Evolutionary conservation across 2,329 filamentous ascomycete genomes (phyloP), one percentile per base, ranked within the genome.

Genomic region (Coniochaeta hoffmannii): DNA sequence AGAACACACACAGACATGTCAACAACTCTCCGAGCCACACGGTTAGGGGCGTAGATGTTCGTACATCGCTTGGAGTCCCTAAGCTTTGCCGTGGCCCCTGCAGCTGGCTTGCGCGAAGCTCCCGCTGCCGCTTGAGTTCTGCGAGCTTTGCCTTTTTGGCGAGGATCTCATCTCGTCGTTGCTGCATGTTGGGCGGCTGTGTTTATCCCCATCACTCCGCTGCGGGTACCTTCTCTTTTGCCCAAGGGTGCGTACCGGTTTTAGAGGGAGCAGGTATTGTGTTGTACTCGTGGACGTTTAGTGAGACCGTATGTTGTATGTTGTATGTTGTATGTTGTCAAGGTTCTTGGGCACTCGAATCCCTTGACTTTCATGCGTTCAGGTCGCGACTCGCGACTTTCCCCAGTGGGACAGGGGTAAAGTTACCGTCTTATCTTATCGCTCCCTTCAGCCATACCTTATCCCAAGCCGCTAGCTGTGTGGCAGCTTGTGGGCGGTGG

Each of bases 111-210:
- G 89, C 83, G 57, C 92, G 83, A 64, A 93, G 76, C 70, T 95
- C 91, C 64, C 94, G 84, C 75, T 97, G 91, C 59, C 89, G 85
- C 76, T 96, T 97, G 62, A 99, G 82, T 80, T 97, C 94, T 52
- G 90, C 92, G 65, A 99, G 90, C 79, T 94, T 97, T 60, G 92
- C 93, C 78, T 90, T 93, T 77, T 99, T 99, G 63, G 91, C 92
- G 65, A 94, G 78, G 64, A 99, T 96, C 78, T 99, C 94, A 78
- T 96, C 91, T 77, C 90, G 88, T 65, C 92, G 88, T 79, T 92
- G 87, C 75, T 87, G 84, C 79, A 87, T 87, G 62, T 66, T 74
- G 71, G 59, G 67, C 60, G 67, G 63, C 69, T 65, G 64, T 67
- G 65, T 71, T 66, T 19, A 41, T 41, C 71, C 76, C 74, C 79